Percentiles rank a stretch among this genome's conserved stretches.
Conservation (phyloP, 73 alveolate species). For the Effrenium voratum region DNA sequence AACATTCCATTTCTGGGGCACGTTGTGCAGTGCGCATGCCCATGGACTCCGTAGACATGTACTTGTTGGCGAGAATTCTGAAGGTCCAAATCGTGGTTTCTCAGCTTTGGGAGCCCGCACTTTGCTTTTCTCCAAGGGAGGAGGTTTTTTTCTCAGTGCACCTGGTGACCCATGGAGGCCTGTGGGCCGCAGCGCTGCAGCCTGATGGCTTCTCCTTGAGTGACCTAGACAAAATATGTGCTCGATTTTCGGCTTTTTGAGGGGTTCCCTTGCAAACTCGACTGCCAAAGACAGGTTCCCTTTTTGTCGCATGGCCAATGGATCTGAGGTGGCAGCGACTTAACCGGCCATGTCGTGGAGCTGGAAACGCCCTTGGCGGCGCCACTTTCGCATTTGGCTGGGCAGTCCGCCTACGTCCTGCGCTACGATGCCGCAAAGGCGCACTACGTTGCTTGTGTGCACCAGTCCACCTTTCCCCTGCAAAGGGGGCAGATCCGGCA, state of each 20-base stretch:
- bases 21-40: slow-evolving; percentile 33
- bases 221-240: no score
- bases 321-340: slow-evolving; percentile 1
- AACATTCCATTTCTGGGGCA: not conserved
- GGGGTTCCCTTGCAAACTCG: no score
- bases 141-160: not conserved
- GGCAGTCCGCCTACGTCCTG: slow-evolving; percentile 19
- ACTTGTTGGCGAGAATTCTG: not conserved
- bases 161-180: slow-evolving; percentile 67
- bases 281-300: no score
- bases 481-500: slow-evolving; percentile 4
- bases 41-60: slow-evolving; percentile 20
- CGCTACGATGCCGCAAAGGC: slow-evolving; percentile 28
- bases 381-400: not conserved
- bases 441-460: not conserved
- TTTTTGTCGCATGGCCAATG: slow-evolving; percentile 1
- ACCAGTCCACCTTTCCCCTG: not conserved
- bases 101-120: not conserved
- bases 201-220: no score
- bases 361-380: not conserved
- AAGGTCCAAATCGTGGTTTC: not conserved
- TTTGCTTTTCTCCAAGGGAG: not conserved
- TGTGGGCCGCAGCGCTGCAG: slow-evolving; percentile 66
- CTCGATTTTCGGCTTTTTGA: no score
- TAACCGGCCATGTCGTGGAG: slow-evolving; percentile 24